A percentile compares a stretch with the other conserved stretches of the same genome.
These are phyloP conservation scores for Oryza brachyantha DNA, from an alignment of 176 grass and related monocot genomes.

Conservation along the genomic window DNA sequence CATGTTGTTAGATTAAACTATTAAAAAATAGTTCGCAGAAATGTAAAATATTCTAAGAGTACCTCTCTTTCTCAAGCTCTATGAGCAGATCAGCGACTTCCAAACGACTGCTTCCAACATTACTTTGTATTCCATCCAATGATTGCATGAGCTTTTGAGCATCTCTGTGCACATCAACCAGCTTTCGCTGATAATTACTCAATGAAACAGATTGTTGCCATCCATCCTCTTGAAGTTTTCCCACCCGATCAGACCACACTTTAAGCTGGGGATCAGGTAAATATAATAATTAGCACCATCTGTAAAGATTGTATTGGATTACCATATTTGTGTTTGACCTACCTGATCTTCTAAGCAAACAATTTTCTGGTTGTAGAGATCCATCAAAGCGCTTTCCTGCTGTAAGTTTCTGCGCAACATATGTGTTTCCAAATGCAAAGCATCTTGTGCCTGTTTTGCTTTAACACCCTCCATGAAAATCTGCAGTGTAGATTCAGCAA, in stretches of 20 bases:
- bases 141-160: constrained; percentile 50
- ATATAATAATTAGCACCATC: not conserved
- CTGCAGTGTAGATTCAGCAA: constrained; percentile 37
- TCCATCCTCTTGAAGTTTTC: constrained; percentile 58
- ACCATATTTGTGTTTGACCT: constrained; percentile 8
- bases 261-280: constrained; percentile 46
- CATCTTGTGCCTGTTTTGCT: constrained; percentile 56
- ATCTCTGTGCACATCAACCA: constrained; percentile 46
- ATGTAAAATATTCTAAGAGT: not conserved
- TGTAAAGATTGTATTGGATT: not conserved
- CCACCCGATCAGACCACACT: constrained; percentile 54
- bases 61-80: constrained; percentile 86
- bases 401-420: constrained; percentile 55
- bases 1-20: not conserved
- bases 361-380: constrained; percentile 60
- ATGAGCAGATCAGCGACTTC: constrained; percentile 59
- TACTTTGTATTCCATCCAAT: constrained; percentile 43
- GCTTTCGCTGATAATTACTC: constrained; percentile 43
- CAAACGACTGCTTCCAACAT: constrained; percentile 45
- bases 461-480: constrained; percentile 66
- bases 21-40: not conserved
- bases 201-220: constrained; percentile 45
- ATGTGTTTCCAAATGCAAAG: constrained; percentile 42
- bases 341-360: constrained; percentile 66
- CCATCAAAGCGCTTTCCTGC: constrained; percentile 49